Percentiles rank a stretch among this genome's conserved stretches.
Evolutionary conservation across 371 early-diverging fungal genomes (phyloP).

Genomic region (Mucor saturninus): DNA sequence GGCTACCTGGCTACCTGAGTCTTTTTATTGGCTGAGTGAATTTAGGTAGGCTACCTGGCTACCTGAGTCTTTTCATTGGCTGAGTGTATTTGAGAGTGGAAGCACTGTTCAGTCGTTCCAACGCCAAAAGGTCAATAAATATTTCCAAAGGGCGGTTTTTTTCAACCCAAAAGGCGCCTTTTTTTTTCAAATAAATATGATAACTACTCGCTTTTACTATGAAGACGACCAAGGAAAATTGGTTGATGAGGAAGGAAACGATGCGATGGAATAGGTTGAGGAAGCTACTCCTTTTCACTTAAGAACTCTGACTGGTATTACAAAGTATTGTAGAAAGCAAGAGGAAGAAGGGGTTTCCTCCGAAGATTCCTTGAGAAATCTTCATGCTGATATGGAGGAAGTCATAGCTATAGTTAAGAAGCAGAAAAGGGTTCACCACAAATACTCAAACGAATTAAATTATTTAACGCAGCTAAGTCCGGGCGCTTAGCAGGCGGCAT

Average conservation of each 20-base stretch:
- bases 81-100: slow-evolving; percentile 1
- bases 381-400: slow-evolving; percentile 22
- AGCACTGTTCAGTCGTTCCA: slow-evolving; percentile 7
- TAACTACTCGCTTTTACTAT: slow-evolving; percentile 20
- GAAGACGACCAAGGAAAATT: slow-evolving; percentile 19
- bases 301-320: slow-evolving; percentile 21
- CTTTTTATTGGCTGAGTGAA: too few relatives aligned
- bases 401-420: slow-evolving; percentile 15
- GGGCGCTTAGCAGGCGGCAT: slow-evolving; percentile 15
- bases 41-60: neutral
- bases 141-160: neutral
- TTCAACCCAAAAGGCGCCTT: neutral
- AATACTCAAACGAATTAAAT: slow-evolving; percentile 19
- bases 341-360: slow-evolving; percentile 9
- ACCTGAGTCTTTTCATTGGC: slow-evolving; percentile 9
- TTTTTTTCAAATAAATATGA: slow-evolving; percentile 53
- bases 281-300: slow-evolving; percentile 14
- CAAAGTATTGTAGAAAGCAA: slow-evolving; percentile 14
- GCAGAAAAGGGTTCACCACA: slow-evolving; percentile 9
- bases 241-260: slow-evolving; percentile 18
- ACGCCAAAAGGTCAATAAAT: neutral
- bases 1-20: too few relatives aligned
- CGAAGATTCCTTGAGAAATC: slow-evolving; percentile 8
- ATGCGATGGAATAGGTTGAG: slow-evolving; percentile 16
- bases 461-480: slow-evolving; percentile 18